Evolutionary conservation across 495 filamentous ascomycete genomes (phyloP).

Genomic region (Baudoinia panamericana): DNA sequence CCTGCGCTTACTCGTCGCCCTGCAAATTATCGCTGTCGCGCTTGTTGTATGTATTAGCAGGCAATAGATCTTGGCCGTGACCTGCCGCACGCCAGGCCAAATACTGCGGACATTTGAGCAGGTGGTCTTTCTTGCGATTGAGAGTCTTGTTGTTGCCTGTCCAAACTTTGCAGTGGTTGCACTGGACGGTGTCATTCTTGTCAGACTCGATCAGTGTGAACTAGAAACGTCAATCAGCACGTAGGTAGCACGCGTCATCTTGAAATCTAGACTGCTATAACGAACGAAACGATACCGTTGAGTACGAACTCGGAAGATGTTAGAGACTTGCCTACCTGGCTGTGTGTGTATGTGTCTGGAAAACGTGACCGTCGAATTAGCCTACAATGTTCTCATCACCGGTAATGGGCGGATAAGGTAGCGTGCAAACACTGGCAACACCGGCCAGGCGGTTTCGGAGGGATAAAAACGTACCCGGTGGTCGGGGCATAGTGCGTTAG

Average conservation of each 20-base stretch:
- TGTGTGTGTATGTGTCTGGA: slow-evolving; percentile 10
- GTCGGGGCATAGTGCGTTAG: too few relatives aligned
- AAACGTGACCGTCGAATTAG: too few relatives aligned
- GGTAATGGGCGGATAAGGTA: too few relatives aligned
- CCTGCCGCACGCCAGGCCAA: slow-evolving; percentile 11
- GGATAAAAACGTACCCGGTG: too few relatives aligned
- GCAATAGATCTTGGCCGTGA: slow-evolving; percentile 16
- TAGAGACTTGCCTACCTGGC: slow-evolving; percentile 5
- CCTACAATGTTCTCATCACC: too few relatives aligned
- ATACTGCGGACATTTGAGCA: slow-evolving; percentile 13
- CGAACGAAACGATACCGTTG: too few relatives aligned
- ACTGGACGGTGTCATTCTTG: slow-evolving; percentile 14
- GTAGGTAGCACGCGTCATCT: too few relatives aligned
- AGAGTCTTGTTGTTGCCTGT: slow-evolving; percentile 16
- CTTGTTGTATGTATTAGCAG: slow-evolving; percentile 14
- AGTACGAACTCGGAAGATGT: too few relatives aligned
- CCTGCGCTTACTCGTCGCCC: slow-evolving; percentile 8
- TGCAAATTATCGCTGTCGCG: slow-evolving; percentile 5
- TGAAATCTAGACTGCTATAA: too few relatives aligned
- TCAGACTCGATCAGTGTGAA: slow-evolving; percentile 16
- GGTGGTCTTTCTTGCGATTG: slow-evolving; percentile 19
- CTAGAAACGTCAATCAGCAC: slow-evolving; percentile 1
- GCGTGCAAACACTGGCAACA: too few relatives aligned
- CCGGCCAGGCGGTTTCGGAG: too few relatives aligned
- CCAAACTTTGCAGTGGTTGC: slow-evolving; percentile 17